Evolutionary conservation across 1,284 basidiomycete species (phyloP).

Genomic region (Heliocybe sulcata): DNA sequence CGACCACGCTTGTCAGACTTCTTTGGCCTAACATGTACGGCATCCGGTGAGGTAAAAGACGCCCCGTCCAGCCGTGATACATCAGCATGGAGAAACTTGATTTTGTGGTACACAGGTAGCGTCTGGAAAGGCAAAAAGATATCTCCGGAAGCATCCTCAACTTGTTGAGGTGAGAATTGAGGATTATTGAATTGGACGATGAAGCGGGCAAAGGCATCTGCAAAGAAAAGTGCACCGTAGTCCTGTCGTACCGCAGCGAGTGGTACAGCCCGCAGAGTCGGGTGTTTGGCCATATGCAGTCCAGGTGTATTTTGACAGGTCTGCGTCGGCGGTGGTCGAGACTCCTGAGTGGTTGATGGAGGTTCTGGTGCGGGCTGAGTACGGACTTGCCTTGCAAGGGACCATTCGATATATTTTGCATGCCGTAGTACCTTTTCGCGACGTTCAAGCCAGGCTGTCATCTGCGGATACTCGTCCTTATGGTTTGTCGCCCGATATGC

Average conservation of each 20-base stretch:
- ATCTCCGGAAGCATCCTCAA: conserved; percentile 11
- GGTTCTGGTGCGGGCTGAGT: no score
- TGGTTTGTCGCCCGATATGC: conserved; percentile 23
- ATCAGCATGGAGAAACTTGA: conserved; percentile 14
- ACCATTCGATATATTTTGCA: background rate
- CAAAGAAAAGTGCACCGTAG: conserved; percentile 10
- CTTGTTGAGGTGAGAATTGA: conserved; percentile 5
- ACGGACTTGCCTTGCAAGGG: no score
- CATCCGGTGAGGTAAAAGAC: conserved; percentile 9
- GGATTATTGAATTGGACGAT: conserved; percentile 10
- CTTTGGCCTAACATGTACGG: conserved; percentile 14
- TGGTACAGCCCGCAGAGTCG: conserved; percentile 5
- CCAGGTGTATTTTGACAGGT: background rate
- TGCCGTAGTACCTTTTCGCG: conserved; percentile 18
- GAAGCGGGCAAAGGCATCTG: conserved; percentile 12
- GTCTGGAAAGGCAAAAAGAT: conserved; percentile 12
- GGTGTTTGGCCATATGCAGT: background rate
- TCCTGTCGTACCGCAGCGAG: background rate
- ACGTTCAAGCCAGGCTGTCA: conserved; percentile 25
- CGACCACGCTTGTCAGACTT: conserved; percentile 5
- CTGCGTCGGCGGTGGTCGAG: no score
- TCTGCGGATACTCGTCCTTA: conserved; percentile 22
- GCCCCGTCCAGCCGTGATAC: background rate
- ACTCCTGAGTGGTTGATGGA: no score
- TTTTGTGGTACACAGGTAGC: conserved; percentile 17